These are phyloP conservation scores for Pholiota conissans DNA, from an alignment of 768 basidiomycete species.

Conservation along the genomic window DNA sequence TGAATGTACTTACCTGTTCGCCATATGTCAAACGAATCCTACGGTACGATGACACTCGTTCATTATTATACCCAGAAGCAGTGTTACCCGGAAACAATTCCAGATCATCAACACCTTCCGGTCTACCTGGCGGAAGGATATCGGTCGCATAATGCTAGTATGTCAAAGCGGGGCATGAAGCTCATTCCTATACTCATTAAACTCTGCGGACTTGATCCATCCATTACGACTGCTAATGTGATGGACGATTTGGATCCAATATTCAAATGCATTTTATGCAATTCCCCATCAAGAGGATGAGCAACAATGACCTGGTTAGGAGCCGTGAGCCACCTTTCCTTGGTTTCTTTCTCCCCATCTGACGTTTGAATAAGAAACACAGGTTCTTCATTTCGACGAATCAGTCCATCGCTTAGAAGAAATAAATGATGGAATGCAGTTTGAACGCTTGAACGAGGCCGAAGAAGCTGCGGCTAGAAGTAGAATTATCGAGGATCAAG, in stretches of 20 bases:
- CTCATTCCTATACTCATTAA: not conserved
- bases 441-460: not conserved
- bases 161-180: not conserved
- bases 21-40: not conserved
- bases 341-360: no score
- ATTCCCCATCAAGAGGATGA: not conserved
- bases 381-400: not conserved
- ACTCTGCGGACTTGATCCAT: not conserved
- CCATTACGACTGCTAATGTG: not conserved
- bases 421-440: not conserved
- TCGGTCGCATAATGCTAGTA: no score
- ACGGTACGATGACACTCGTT: not conserved
- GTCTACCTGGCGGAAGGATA: not conserved
- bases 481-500: not conserved
- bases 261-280: not conserved
- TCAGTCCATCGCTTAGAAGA: not conserved
- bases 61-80: not conserved
- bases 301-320: not conserved
- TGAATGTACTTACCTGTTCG: not conserved
- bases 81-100: not conserved
- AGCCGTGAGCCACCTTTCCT: not conserved
- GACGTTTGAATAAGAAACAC: no score
- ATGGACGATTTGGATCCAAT: conserved; percentile 2
- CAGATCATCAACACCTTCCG: not conserved
- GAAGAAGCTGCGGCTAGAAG: not conserved